Base-by-base conservation (phyloP, 371 early-diverging fungal species). In the Lichtheimia hyalospora region DNA sequence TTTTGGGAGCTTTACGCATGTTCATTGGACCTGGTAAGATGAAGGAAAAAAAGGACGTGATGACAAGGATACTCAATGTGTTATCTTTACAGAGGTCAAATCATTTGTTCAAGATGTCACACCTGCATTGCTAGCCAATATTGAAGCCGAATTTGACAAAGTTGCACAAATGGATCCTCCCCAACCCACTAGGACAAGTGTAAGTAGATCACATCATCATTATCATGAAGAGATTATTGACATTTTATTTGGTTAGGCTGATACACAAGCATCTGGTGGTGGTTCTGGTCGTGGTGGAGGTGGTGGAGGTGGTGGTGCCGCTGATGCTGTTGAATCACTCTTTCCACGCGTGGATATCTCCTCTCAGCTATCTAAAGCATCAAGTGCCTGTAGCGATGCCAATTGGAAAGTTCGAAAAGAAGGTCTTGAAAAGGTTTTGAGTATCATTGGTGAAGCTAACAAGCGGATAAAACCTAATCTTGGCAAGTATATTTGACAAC, bases 401-500 rank as follows among this genome's bases (percentile, higher is more conserved):
- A 90, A 93, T 51, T 98, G 98, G 98, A 96, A 95, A 69, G 75
- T 87, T n/a, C 89, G 98, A 41, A 96, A 97, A 69, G 96, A 93
- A 52, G 97, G 83, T 1, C 69, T 98, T 56, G 97, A 96, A n/a
- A 84, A 90, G 55, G 79, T 96, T 5, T 70, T 80, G 18, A 74
- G 67, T 4, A 85, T 95, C 34, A 64, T 97, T 28, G 83, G 87
- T 24, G 75, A 80, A 7, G 83, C 95, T 23, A 89, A 94, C 69
- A 91, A 91, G 55, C 82, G 93, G 25, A 89, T 97, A 41, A 89
- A 90, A 57, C 92, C 94, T 0, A 90, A 82, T 51, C 65, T 92
- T 13, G 89, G 89, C 67, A 58, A 52, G 63, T 58, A 28, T 39
- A 8, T 8, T 42, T 18, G 18, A 49, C 14, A 18, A 21, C 63